These are phyloP conservation scores for Cercospora sp. DNA, from an alignment of 2,329 filamentous ascomycete species.

Conservation along the genomic window DNA sequence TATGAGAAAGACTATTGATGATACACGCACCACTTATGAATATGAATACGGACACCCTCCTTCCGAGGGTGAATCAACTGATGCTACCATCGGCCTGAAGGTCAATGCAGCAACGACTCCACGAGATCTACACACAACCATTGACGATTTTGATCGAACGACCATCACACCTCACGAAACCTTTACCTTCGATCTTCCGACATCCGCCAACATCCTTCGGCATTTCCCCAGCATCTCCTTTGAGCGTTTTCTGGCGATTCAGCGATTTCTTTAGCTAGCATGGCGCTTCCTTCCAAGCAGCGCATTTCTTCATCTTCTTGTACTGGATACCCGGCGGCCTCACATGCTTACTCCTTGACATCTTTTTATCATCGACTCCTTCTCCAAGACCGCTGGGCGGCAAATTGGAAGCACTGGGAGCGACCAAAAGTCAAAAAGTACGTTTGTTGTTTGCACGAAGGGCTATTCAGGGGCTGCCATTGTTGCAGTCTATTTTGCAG, in stretches of 20 bases:
- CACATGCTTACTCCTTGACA: constrained; percentile 12
- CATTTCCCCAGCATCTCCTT: neutral
- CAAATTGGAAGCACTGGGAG: neutral
- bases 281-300: neutral
- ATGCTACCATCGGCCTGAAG: neutral
- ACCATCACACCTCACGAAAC: neutral
- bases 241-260: neutral
- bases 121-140: neutral
- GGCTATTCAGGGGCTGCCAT: neutral
- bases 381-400: constrained; percentile 4
- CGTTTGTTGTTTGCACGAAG: constrained; percentile 2
- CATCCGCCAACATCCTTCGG: neutral
- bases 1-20: constrained; percentile 14
- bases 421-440: constrained; percentile 8
- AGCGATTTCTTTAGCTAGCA: neutral
- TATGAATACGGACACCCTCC: neutral
- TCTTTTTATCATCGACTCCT: neutral
- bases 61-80: neutral
- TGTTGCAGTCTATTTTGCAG: neutral
- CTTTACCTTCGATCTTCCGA: neutral
- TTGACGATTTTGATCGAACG: neutral
- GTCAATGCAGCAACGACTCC: neutral
- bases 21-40: neutral
- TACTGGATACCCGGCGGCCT: constrained; percentile 21
- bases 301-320: neutral